Base-by-base conservation (phyloP, 1,284 basidiomycete species). In the Macrocystidia cucumis region DNA sequence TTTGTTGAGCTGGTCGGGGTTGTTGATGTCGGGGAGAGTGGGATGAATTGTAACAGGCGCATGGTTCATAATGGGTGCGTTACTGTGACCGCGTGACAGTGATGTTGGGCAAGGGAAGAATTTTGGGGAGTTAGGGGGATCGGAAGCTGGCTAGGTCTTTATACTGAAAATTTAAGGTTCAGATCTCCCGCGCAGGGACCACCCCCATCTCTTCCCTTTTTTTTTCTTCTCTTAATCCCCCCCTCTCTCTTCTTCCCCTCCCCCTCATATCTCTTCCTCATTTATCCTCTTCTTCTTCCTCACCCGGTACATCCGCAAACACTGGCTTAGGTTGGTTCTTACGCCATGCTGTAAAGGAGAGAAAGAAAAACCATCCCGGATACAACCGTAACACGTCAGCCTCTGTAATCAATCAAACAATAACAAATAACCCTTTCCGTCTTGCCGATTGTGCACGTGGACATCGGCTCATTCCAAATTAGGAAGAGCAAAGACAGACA, bases 241-340 rank as follows among this genome's bases (percentile, higher is more conserved):
- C 28, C 44, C 39, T 40, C 34, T 25, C 36, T 24, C 41, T 44
- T 40, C 41, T 46, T 35, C 29, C 44, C 30, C 26, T 38, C 11
- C 19, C 5, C 28, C 28, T 29, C 28, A 29, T 11, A 29, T 29
- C 8, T 29, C 28, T 8, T 62, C 50, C 44, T 57, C 34, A 34
- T n/a, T n/a, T n/a, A n/a, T 66, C 60, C 39, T 63, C 58, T 49
- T 72, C 67, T 46, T 72, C 67, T 41, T 76, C 72, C 44, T 76
- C 72, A 44, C 71, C 63, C 23, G 69, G 63, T 42, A 67, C 74
- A 47, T 70, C 67, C 40, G 73, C 71, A 57, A 89, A 89, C 41
- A 90, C 83, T 0, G 85, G 76, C 52, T 76, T 74, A 35, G 87
- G 85, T 53, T 89, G 86, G 62, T 81, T 89, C 47, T 66, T 59